A percentile compares a stretch with the other conserved stretches of the same genome.
Evolutionary conservation across 306 rosid genomes (phyloP).

Genomic region (Rosa lucieae): DNA sequence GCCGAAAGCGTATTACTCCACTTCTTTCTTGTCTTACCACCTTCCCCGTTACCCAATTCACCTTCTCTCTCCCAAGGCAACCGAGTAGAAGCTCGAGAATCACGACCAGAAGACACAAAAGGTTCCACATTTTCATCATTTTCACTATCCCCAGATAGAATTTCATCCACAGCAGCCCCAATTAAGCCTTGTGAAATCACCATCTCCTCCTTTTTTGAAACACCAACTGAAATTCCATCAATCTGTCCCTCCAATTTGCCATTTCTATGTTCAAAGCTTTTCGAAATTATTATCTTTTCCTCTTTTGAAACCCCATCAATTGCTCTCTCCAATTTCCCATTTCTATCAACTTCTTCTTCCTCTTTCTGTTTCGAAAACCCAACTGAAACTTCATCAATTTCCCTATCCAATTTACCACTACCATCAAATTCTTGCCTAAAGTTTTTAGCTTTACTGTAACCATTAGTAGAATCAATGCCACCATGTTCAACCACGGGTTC

Average conservation of each 20-base stretch:
- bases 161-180: slow-evolving; percentile 11
- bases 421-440: slow-evolving; percentile 1
- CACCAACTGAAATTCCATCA: slow-evolving; percentile 24
- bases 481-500: not conserved
- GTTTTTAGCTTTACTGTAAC: not conserved
- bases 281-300: slow-evolving; percentile 4
- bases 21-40: slow-evolving; percentile 30
- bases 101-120: slow-evolving; percentile 13
- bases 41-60: slow-evolving; percentile 27
- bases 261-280: slow-evolving; percentile 2
- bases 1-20: slow-evolving; percentile 58
- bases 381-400: slow-evolving; percentile 22
- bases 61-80: slow-evolving; percentile 32
- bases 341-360: not conserved
- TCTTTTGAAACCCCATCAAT: slow-evolving; percentile 16
- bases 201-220: slow-evolving; percentile 18
- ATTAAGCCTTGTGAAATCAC: slow-evolving; percentile 18
- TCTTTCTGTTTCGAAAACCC: slow-evolving; percentile 18
- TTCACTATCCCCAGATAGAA: not conserved
- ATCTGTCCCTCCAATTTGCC: slow-evolving; percentile 14
- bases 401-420: slow-evolving; percentile 12
- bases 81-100: slow-evolving; percentile 14
- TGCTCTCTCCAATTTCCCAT: slow-evolving; percentile 16
- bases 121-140: slow-evolving; percentile 11
- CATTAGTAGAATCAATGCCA: slow-evolving; percentile 1